Percentiles rank a stretch among this genome's conserved stretches.
phyloP scores from a whole-genome alignment of 768 basidiomycete genomes.

The Suillus decipiens region DNA sequence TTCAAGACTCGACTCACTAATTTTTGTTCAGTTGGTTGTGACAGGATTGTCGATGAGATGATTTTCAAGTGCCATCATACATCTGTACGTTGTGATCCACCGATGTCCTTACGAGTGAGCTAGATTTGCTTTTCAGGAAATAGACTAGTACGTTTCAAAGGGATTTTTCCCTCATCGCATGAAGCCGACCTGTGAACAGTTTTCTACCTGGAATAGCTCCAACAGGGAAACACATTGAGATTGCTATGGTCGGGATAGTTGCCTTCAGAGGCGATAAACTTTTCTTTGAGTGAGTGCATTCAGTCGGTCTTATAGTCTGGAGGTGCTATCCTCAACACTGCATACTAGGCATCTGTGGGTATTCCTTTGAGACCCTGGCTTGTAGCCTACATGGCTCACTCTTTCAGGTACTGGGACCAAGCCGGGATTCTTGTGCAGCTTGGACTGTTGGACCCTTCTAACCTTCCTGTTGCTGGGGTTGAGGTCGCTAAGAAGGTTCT shows the following conservation, averaged over 20 bases:
- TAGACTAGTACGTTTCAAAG: conserved; percentile 37
- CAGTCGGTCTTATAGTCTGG: not conserved
- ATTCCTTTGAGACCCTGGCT: not conserved
- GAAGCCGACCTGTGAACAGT: conserved; percentile 11
- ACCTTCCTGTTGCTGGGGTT: conserved; percentile 41
- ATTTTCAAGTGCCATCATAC: conserved; percentile 45
- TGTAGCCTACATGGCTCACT: not conserved
- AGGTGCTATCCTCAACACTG: not conserved
- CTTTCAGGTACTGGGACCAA: conserved; percentile 48
- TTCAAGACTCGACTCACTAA: conserved; percentile 5
- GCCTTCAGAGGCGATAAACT: conserved; percentile 52
- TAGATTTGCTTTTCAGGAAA: conserved; percentile 33
- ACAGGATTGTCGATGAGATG: conserved; percentile 50
- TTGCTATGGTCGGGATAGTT: conserved; percentile 46
- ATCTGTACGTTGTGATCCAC: conserved; percentile 24
- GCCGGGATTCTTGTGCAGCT: conserved; percentile 48
- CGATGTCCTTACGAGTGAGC: not conserved
- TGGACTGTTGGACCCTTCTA: conserved; percentile 34
- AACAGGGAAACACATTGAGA: conserved; percentile 39
- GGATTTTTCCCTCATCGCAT: not conserved
- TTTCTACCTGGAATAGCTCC: conserved; percentile 38
- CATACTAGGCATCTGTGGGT: conserved; percentile 31
- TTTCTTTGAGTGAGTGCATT: conserved; percentile 43
- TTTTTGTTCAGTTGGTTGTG: conserved; percentile 36
- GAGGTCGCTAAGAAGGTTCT: conserved; percentile 42